A percentile compares a stretch with the other conserved stretches of the same genome.
Conservation (phyloP, 345 rosid species). For the Zanthoxylum bungeanum region DNA sequence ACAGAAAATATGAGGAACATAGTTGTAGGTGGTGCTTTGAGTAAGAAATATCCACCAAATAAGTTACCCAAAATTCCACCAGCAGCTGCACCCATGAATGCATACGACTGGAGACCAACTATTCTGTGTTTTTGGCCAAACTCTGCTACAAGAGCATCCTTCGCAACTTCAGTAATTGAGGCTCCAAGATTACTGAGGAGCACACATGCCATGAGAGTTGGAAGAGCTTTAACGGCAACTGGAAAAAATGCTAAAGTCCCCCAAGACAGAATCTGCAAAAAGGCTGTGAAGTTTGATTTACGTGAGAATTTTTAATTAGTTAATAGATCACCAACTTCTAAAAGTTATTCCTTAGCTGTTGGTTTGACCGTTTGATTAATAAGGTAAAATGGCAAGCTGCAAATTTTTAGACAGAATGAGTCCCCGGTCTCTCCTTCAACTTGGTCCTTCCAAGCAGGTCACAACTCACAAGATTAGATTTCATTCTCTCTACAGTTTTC, state of each 20-base stretch:
- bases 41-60: constrained; percentile 63
- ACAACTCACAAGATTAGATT: background rate
- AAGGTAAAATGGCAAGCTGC: background rate
- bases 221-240: constrained; percentile 57
- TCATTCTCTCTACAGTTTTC: background rate
- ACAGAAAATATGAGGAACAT: constrained; percentile 55
- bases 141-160: constrained; percentile 89
- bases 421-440: background rate
- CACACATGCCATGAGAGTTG: constrained; percentile 56
- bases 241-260: constrained; percentile 65
- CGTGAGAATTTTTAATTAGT: constrained; percentile 4
- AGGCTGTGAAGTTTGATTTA: constrained; percentile 37
- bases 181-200: constrained; percentile 83
- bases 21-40: constrained; percentile 40
- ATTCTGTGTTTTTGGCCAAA: constrained; percentile 57
- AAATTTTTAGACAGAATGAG: background rate
- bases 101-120: constrained; percentile 72
- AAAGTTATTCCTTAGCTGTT: background rate
- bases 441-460: background rate
- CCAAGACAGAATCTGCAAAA: constrained; percentile 82
- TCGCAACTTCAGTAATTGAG: constrained; percentile 79
- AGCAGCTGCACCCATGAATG: constrained; percentile 78
- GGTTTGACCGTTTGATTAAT: background rate
- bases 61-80: constrained; percentile 86
- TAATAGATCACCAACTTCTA: background rate